phyloP scores from a whole-genome alignment of 2,329 filamentous ascomycete genomes.

The Trichoderma atrobrunneum region DNA sequence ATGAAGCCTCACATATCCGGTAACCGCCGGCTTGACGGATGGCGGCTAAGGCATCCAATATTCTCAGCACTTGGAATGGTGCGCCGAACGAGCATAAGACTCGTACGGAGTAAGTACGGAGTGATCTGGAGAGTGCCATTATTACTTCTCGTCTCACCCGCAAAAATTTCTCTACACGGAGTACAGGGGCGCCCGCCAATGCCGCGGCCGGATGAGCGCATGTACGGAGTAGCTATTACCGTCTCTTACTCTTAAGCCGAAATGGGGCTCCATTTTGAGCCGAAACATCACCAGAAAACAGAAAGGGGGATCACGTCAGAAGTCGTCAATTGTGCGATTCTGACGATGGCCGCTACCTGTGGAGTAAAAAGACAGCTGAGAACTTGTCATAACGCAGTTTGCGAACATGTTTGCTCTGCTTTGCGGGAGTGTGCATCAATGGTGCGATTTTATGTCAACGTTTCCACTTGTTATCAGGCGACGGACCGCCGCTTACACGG shows the following conservation, averaged over 20 bases:
- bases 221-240: not conserved
- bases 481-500: not conserved
- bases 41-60: not conserved
- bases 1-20: not conserved
- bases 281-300: conserved; percentile 9
- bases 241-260: conserved; percentile 8
- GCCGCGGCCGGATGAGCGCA: not conserved
- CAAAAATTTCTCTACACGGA: not conserved
- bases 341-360: not conserved
- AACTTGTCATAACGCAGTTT: not conserved
- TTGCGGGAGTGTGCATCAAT: not conserved
- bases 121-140: not conserved
- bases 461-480: conserved; percentile 9
- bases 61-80: not conserved
- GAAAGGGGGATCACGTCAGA: conserved; percentile 9
- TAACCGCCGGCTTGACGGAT: not conserved
- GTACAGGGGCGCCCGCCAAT: not conserved
- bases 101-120: not conserved
- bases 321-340: conserved; percentile 3
- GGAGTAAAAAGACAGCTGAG: not conserved
- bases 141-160: not conserved
- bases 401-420: not conserved
- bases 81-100: not conserved
- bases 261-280: conserved; percentile 15
- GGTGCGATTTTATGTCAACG: conserved; percentile 11